Base-by-base conservation (phyloP, 495 filamentous ascomycete species). In the Aspergillus asperescens region DNA sequence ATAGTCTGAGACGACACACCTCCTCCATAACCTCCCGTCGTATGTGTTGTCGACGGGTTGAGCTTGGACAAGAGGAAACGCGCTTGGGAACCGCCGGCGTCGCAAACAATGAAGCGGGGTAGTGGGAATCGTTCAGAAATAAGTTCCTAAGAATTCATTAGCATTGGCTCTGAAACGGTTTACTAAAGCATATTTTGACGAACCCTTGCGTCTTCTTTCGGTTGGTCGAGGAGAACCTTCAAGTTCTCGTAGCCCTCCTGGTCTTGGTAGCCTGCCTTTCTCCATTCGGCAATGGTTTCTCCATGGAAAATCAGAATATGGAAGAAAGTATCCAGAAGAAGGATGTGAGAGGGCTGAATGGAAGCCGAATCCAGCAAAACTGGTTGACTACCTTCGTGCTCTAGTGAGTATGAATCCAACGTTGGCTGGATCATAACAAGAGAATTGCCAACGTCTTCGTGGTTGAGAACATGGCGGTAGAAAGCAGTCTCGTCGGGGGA, bases 341-440 rank as follows among this genome's bases (percentile, higher is more conserved):
- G 82, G 55, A 97, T 91, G 55, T 95, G 92, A 18, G 89, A 85
- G 12, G 91, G 87, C 60, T 96, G 92, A 60, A 99, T 97, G 18
- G 88, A 94, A 32, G 90, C 90, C 15, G 93, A 97, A 67, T 99
- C 94, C 27, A 99, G 79, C 16, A 99, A 72, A 23, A 99, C 94
- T 2, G 94, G 91, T 54, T 89, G 82, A 54, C 87, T 82, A 18
- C 89, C 89, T 54, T 97, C 92, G 56, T 91, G 88, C 52, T 97
- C 92, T 60, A 97, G 88, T 7, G 90, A 95, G 69, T 99, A 99
- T 13, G 90, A 94, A 69, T 99, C 94, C 40, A 99, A 76, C 1
- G 94, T 97, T 15, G 94, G 94, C 64, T 99, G 94, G 57, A 99
- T 96, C 94, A 97, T 97, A 69, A 99, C 85, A 41, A 99, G 80